Evolutionary conservation across 257 asterid species (phyloP), one percentile per base, ranked within the genome.

Genomic region (Avicennia marina): DNA sequence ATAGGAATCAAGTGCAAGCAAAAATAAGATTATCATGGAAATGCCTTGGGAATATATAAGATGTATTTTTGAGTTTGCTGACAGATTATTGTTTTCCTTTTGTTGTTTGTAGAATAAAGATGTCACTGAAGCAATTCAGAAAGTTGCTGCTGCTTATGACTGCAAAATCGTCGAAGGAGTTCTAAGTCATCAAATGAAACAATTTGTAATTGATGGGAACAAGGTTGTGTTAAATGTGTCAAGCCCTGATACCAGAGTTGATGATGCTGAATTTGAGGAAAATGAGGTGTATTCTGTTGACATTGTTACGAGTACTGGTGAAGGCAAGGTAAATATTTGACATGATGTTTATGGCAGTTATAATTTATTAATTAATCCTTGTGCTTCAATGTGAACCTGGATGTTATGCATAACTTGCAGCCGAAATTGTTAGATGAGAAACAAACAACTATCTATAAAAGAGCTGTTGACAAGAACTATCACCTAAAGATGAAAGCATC

Each of bases 91-190:
- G 20, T 22, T 17, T 47, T 8, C 17, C 40, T 38, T 56, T 44
- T 26, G 1, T 62, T 62, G 34, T 34, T 64, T 51, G 67, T 68
- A 86, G 95, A 86, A 86, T 58, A 82, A 80, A 67, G 95, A 86
- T 62, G 95, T 86, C 49, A 72, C 87, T 2, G 85, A 86, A 74
- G 95, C 95, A 29, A 77, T 86, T 52, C 89, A 86, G 76, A 83
- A 90, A 57, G 98, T 90, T 60, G 98, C 96, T 49, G 94, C 96
- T 24, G 94, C 96, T 19, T 90, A 82, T 46, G 96, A 87, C 77
- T 90, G 98, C 85, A 87, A 82, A 76, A 81, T 87, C 69, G 95
- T 87, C 10, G 98, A 90, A 73, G 96, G 98, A 31, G 96, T 90
- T 16, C 75, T 87, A 27, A 87, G 96, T 60, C 98, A 90, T 71